Evolutionary conservation across 2,329 filamentous ascomycete genomes (phyloP).

Genomic region (Fusarium buharicum): DNA sequence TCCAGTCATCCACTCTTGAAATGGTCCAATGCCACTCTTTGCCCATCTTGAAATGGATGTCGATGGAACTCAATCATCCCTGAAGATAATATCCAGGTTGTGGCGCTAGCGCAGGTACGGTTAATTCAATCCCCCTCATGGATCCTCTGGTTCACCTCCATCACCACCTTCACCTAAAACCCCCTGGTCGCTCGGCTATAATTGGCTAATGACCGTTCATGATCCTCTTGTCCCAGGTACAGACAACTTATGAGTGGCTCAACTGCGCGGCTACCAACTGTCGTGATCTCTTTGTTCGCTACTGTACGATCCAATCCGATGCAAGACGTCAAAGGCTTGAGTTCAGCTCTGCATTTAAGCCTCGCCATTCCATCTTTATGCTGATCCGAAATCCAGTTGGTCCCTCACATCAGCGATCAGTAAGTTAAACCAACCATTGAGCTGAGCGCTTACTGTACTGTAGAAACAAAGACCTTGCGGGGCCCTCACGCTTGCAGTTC

Average conservation of each 20-base stretch:
- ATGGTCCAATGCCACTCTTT: constrained; percentile 7
- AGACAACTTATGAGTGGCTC: constrained; percentile 27
- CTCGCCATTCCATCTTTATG: constrained; percentile 24
- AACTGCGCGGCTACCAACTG: constrained; percentile 3
- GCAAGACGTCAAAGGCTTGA: constrained; percentile 5
- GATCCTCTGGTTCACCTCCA: constrained; percentile 15
- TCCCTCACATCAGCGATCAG: constrained; percentile 18
- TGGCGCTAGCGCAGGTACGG: constrained; percentile 37
- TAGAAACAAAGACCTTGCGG: constrained; percentile 24
- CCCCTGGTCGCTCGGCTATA: constrained; percentile 16
- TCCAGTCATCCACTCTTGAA: too few species aligned
- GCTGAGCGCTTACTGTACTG: neutral
- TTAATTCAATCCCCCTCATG: constrained; percentile 2
- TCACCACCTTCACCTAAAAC: constrained; percentile 37
- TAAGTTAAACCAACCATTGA: constrained; percentile 3
- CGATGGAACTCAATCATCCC: constrained; percentile 1
- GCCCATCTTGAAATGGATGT: constrained; percentile 8
- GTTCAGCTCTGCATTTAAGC: constrained; percentile 11
- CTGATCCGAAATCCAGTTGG: constrained; percentile 5
- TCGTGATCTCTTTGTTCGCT: constrained; percentile 10
- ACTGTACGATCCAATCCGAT: constrained; percentile 10
- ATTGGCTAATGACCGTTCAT: constrained; percentile 25
- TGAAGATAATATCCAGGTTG: constrained; percentile 25
- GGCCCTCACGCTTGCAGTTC: constrained; percentile 23
- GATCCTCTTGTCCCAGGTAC: constrained; percentile 24